Conservation (phyloP, 2,329 filamentous ascomycete genomes). For the Cytospora paraplurivora region DNA sequence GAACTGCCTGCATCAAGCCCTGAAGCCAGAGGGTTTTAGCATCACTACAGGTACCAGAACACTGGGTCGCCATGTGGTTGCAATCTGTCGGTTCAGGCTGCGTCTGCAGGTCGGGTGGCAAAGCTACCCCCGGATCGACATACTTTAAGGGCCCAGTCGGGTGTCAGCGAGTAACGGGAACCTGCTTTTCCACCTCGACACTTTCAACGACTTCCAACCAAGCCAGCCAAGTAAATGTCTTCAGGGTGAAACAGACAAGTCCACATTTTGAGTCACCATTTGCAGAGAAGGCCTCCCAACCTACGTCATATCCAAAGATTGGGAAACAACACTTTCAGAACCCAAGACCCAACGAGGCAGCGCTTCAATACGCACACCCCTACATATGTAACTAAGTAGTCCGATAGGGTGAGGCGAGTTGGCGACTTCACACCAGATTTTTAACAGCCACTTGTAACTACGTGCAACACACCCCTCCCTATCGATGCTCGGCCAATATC, state of each 20-base stretch:
- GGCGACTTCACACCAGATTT: slow-evolving; percentile 7
- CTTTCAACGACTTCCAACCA: slow-evolving; percentile 13
- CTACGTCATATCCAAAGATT: slow-evolving; percentile 15
- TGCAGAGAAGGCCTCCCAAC: slow-evolving; percentile 7
- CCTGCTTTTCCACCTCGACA: background rate
- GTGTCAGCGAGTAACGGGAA: no score
- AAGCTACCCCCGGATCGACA: slow-evolving; percentile 14
- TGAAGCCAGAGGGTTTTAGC: background rate
- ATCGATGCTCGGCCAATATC: slow-evolving; percentile 9
- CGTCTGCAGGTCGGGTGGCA: slow-evolving; percentile 19
- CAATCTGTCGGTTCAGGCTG: slow-evolving; percentile 6
- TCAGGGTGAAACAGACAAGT: slow-evolving; percentile 12
- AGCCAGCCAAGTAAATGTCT: background rate
- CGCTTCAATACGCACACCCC: slow-evolving; percentile 10
- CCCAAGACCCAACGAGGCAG: background rate
- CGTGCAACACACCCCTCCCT: slow-evolving; percentile 8
- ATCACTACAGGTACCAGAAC: background rate
- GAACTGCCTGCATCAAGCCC: background rate
- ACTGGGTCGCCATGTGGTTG: slow-evolving; percentile 16
- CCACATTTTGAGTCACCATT: slow-evolving; percentile 8
- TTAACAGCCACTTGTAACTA: slow-evolving; percentile 11
- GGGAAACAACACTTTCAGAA: background rate
- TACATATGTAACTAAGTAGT: slow-evolving; percentile 2
- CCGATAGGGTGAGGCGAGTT: slow-evolving; percentile 6
- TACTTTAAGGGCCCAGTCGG: background rate